phyloP scores from a whole-genome alignment of 176 grass and related monocot species.

The Paspalum vaginatum region DNA sequence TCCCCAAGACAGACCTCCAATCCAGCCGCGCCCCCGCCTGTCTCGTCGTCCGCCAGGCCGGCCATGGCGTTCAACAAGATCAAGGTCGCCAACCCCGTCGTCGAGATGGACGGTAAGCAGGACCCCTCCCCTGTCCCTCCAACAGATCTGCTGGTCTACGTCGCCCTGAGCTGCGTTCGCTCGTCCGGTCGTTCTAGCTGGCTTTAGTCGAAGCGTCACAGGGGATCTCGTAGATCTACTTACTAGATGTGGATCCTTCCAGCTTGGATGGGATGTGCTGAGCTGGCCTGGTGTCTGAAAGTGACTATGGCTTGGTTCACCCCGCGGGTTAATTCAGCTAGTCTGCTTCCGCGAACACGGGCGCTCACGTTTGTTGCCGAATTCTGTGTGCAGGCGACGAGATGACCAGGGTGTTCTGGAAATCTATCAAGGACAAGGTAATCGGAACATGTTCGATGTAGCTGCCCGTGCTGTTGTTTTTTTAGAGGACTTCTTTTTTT shows the following conservation, averaged over 20 bases:
- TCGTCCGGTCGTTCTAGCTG: background rate
- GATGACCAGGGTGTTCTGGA: conserved; percentile 91
- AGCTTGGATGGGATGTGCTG: background rate
- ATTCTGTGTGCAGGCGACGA: conserved; percentile 61
- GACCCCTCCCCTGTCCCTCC: background rate
- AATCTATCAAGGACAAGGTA: conserved; percentile 96
- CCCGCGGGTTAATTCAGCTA: background rate
- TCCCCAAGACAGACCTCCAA: background rate
- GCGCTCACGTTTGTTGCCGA: background rate
- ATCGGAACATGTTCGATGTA: background rate
- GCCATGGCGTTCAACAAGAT: conserved; percentile 67
- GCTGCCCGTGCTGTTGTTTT: background rate
- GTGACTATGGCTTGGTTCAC: background rate
- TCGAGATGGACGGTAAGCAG: conserved; percentile 82
- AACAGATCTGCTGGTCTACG: conserved; percentile 22
- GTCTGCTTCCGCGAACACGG: background rate
- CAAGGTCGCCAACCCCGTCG: conserved; percentile 70
- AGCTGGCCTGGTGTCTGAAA: background rate
- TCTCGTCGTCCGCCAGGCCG: background rate
- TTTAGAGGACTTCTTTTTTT: background rate
- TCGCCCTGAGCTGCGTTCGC: background rate
- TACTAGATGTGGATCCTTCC: background rate
- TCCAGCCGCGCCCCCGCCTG: background rate
- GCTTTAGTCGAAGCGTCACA: background rate
- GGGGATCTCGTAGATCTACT: background rate